Conservation (phyloP, 306 rosid species). For the Castanopsis chinensis region DNA sequence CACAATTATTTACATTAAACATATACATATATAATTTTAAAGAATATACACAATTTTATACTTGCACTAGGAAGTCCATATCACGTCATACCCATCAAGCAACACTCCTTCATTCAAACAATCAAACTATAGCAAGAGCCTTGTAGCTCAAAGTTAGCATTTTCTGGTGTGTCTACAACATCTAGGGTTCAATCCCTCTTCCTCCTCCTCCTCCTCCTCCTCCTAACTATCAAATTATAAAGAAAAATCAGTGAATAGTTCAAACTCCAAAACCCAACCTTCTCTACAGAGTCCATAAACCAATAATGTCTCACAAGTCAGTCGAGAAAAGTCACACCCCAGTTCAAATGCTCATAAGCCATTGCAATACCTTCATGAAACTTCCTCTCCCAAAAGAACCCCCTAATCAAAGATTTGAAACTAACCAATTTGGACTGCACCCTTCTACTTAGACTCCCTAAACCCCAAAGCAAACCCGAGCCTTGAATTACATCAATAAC, state of each 20-base stretch:
- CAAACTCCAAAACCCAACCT: conserved; percentile 41
- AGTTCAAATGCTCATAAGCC: conserved; percentile 75
- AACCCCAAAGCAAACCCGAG: conserved; percentile 65
- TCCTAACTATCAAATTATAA: too few relatives aligned
- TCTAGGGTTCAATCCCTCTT: too few relatives aligned
- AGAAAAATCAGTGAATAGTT: conserved; percentile 15
- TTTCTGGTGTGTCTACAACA: too few relatives aligned
- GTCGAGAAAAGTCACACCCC: conserved; percentile 48
- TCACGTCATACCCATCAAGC: conserved; percentile 52
- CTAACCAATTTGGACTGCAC: conserved; percentile 79
- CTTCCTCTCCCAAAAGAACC: conserved; percentile 64
- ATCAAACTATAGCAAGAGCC: conserved; percentile 6
- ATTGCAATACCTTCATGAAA: conserved; percentile 68
- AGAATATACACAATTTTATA: too few relatives aligned
- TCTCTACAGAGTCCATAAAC: conserved; percentile 66
- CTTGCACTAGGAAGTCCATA: too few relatives aligned
- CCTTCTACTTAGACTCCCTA: conserved; percentile 67
- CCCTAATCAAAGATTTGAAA: conserved; percentile 76
- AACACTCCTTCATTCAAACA: conserved; percentile 47
- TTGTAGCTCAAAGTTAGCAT: too few relatives aligned
- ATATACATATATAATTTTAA: too few relatives aligned
- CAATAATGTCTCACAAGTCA: conserved; percentile 70
- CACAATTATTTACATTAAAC: too few relatives aligned
- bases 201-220: too few relatives aligned
- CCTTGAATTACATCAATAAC: conserved; percentile 61